These are phyloP conservation scores for Exobasidium cylindrosporum DNA, from an alignment of 1,284 basidiomycete genomes.

Conservation along the genomic window DNA sequence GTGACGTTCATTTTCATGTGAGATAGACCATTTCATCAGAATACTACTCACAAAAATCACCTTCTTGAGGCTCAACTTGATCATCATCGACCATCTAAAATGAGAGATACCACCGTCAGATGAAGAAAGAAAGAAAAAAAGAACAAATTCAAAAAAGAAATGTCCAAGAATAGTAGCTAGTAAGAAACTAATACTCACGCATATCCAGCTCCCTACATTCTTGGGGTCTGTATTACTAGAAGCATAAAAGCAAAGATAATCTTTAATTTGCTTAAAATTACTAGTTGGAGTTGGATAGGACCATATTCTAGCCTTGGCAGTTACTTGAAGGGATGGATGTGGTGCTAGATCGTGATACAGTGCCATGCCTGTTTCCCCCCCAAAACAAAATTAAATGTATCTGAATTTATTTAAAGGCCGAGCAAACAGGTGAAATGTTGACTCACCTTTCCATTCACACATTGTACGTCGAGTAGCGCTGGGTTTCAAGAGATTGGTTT, in stretches of 20 bases:
- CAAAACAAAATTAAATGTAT: too few species aligned
- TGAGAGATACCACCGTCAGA: too few species aligned
- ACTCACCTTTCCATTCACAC: slow-evolving; percentile 51
- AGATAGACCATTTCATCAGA: background rate
- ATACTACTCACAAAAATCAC: slow-evolving; percentile 46
- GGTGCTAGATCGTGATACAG: slow-evolving; percentile 44
- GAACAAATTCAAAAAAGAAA: background rate
- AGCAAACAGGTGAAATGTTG: too few species aligned
- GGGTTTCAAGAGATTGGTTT: slow-evolving; percentile 27
- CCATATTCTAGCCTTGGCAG: slow-evolving; percentile 42
- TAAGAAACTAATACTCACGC: slow-evolving; percentile 32
- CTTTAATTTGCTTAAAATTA: slow-evolving; percentile 36
- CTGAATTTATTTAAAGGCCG: too few species aligned
- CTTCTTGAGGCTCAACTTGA: slow-evolving; percentile 42
- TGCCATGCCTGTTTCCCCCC: slow-evolving; percentile 23
- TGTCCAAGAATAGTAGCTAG: too few species aligned
- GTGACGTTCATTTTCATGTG: background rate
- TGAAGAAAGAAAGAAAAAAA: background rate
- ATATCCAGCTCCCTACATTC: slow-evolving; percentile 38
- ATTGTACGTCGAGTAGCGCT: slow-evolving; percentile 42
- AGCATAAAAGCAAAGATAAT: slow-evolving; percentile 51
- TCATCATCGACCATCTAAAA: slow-evolving; percentile 45
- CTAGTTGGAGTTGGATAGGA: slow-evolving; percentile 45
- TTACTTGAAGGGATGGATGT: slow-evolving; percentile 19
- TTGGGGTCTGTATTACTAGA: slow-evolving; percentile 35